These are phyloP conservation scores for Torulaspora delbrueckii DNA, from an alignment of 805 yeast species.

Conservation along the genomic window DNA sequence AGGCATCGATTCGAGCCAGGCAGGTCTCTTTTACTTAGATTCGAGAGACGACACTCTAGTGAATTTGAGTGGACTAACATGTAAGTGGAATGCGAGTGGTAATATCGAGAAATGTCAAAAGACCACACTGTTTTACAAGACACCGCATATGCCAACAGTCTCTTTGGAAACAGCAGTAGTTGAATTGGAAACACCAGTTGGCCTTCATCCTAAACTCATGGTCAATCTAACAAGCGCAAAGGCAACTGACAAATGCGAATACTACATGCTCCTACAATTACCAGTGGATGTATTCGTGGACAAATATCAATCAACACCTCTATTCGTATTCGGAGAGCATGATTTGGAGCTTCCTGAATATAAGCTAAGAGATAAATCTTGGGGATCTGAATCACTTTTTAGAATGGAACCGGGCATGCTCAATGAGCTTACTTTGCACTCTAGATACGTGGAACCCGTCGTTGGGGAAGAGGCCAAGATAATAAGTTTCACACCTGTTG, in stretches of 20 bases:
- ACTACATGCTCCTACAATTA: constrained; percentile 41
- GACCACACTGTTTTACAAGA: constrained; percentile 25
- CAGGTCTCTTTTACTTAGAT: constrained; percentile 30
- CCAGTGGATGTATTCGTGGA: constrained; percentile 50
- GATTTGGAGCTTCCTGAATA: constrained; percentile 56
- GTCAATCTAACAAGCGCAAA: constrained; percentile 13
- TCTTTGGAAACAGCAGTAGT: constrained; percentile 3
- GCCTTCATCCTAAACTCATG: constrained; percentile 37
- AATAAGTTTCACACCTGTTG: constrained; percentile 37
- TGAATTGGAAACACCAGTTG: constrained; percentile 31
- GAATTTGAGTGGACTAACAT: constrained; percentile 28
- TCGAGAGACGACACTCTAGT: constrained; percentile 20
- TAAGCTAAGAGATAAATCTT: constrained; percentile 32
- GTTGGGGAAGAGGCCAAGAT: constrained; percentile 15
- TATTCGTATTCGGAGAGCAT: constrained; percentile 48
- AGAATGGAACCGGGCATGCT: constrained; percentile 26
- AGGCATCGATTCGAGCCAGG: constrained; percentile 19
- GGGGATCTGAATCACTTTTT: constrained; percentile 47
- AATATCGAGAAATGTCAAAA: constrained; percentile 27
- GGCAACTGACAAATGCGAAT: constrained; percentile 36
- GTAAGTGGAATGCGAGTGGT: constrained; percentile 23
- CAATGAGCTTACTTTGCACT: constrained; percentile 44
- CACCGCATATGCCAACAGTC: constrained; percentile 10
- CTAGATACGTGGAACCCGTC: constrained; percentile 46
- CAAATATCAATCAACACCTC: constrained; percentile 46